Percentiles rank a stretch among this genome's conserved stretches.
Conservation (phyloP, 2,329 filamentous ascomycete species). For the Aspergillus hiratsukae region DNA sequence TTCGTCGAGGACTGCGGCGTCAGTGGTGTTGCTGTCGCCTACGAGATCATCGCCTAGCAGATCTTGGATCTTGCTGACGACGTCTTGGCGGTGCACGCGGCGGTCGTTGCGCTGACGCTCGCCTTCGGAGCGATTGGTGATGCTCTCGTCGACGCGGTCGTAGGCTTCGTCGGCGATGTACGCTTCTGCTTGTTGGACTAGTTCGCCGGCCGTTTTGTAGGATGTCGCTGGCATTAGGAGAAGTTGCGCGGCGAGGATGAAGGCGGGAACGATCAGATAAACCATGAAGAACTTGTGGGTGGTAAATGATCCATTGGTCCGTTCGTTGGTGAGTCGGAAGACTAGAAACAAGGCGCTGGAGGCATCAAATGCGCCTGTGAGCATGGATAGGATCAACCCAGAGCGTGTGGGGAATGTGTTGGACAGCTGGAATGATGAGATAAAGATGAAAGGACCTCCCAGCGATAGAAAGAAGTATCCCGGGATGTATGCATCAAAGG, state of each 20-base stretch:
- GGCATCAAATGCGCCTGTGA: constrained; percentile 80
- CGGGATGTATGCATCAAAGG: constrained; percentile 69
- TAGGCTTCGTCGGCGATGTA: constrained; percentile 50
- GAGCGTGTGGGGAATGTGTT: constrained; percentile 76
- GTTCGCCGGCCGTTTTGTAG: constrained; percentile 81
- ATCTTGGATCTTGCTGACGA: constrained; percentile 67
- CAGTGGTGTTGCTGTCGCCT: constrained; percentile 39
- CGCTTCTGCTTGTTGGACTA: constrained; percentile 67
- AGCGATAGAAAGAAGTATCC: constrained; percentile 74
- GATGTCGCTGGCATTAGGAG: constrained; percentile 68
- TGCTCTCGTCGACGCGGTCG: constrained; percentile 54
- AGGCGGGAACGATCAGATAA: constrained; percentile 66
- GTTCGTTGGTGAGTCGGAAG: constrained; percentile 67
- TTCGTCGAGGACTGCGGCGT: constrained; percentile 1
- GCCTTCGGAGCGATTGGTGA: constrained; percentile 46
- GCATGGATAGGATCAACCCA: constrained; percentile 71
- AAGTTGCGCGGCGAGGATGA: constrained; percentile 64
- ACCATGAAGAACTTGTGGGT: constrained; percentile 65
- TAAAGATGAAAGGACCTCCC: constrained; percentile 76
- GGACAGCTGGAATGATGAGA: constrained; percentile 77
- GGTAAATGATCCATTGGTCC: constrained; percentile 53
- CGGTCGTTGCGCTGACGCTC: constrained; percentile 50
- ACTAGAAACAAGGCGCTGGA: constrained; percentile 73
- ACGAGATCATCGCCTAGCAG: constrained; percentile 67
- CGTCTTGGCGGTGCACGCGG: constrained; percentile 56